Evolutionary conservation across 2,329 filamentous ascomycete genomes (phyloP).

Genomic region (Botrytis pseudocinerea): DNA sequence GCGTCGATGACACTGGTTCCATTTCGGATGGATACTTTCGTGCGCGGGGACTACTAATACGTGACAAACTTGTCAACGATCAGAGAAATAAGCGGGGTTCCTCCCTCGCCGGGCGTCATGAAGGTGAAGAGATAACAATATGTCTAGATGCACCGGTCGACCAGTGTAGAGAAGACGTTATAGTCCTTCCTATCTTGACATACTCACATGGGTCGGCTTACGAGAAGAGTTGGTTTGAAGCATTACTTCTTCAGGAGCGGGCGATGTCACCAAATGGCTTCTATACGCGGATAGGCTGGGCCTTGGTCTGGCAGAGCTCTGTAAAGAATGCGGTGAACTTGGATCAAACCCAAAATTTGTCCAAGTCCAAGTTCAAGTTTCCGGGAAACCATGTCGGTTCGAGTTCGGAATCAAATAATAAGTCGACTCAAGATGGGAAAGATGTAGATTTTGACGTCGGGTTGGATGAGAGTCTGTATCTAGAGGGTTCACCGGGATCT

Average conservation of each 20-base stretch:
- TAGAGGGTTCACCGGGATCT: slow-evolving; percentile 1
- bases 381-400: background rate
- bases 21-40: slow-evolving; percentile 3
- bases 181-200: background rate
- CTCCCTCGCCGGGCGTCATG: background rate
- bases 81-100: fast-evolving
- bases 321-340: background rate
- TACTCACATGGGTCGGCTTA: background rate
- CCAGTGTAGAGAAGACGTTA: background rate
- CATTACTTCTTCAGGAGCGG: background rate
- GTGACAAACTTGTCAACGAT: background rate
- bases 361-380: background rate
- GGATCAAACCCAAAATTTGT: background rate
- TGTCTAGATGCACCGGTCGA: background rate
- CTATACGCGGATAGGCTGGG: background rate
- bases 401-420: no score
- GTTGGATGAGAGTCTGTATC: background rate
- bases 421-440: background rate
- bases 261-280: background rate
- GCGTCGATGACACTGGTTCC: background rate
- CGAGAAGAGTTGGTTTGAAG: background rate
- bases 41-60: background rate
- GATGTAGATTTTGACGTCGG: background rate
- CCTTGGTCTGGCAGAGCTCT: fast-evolving
- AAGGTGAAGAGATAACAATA: no score